Evolutionary conservation across 1,139 yeast genomes (phyloP).

Genomic region (Hemisphaericaspora xylofermentans): DNA sequence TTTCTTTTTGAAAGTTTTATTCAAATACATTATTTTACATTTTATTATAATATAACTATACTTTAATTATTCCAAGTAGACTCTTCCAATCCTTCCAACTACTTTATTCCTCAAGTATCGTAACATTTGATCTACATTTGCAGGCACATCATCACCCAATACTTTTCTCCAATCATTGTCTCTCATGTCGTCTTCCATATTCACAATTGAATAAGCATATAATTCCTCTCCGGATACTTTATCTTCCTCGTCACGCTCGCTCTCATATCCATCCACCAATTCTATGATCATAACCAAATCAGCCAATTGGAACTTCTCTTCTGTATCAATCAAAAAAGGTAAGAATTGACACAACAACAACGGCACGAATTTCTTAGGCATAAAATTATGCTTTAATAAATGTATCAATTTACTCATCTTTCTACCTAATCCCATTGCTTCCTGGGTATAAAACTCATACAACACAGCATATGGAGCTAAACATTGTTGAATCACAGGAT

Average conservation of each 20-base stretch:
- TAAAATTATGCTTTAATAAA: slow-evolving; percentile 60
- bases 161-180: slow-evolving; percentile 38
- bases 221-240: slow-evolving; percentile 31
- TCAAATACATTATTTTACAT: not conserved
- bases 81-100: slow-evolving; percentile 38
- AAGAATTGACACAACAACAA: slow-evolving; percentile 50
- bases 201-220: slow-evolving; percentile 30
- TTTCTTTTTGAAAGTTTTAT: not conserved
- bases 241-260: slow-evolving; percentile 24
- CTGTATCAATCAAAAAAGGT: slow-evolving; percentile 35
- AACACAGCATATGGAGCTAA: slow-evolving; percentile 74
- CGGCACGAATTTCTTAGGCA: slow-evolving; percentile 60
- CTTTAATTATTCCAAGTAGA: slow-evolving; percentile 24
- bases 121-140: slow-evolving; percentile 18
- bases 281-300: slow-evolving; percentile 50
- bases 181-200: slow-evolving; percentile 19
- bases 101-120: slow-evolving; percentile 33
- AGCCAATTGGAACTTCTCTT: slow-evolving; percentile 32
- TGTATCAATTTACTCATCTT: slow-evolving; percentile 45
- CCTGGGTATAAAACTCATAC: slow-evolving; percentile 38
- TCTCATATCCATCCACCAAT: slow-evolving; percentile 48
- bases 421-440: not conserved
- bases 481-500: slow-evolving; percentile 64
- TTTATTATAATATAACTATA: not conserved
- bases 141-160: slow-evolving; percentile 14